phyloP scores from a whole-genome alignment of 2,329 filamentous ascomycete species.

The Trematosphaeria pertusa region DNA sequence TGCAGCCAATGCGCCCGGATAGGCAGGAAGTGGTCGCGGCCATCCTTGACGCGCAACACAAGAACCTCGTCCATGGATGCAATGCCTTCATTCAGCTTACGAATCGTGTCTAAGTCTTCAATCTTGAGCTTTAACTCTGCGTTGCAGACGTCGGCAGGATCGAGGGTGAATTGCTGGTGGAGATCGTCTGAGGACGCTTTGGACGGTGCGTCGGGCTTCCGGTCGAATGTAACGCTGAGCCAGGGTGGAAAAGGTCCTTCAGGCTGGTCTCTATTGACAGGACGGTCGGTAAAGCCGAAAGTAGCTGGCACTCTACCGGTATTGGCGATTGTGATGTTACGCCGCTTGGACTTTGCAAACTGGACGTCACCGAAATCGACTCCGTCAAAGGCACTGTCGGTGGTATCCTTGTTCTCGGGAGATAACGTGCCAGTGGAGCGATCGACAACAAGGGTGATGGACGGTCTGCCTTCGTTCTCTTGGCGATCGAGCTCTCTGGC shows the following conservation, averaged over 20 bases:
- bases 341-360: conserved; percentile 70
- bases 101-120: conserved; percentile 67
- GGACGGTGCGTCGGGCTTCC: conserved; percentile 52
- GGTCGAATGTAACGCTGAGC: conserved; percentile 73
- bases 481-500: conserved; percentile 86
- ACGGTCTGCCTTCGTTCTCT: conserved; percentile 88
- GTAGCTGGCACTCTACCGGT: conserved; percentile 83
- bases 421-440: conserved; percentile 38
- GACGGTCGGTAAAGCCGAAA: conserved; percentile 80
- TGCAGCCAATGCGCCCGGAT: conserved; percentile 80
- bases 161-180: conserved; percentile 67
- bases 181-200: conserved; percentile 35
- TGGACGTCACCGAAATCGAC: conserved; percentile 81
- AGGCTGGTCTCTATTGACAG: conserved; percentile 56
- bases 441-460: conserved; percentile 83
- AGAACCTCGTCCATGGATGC: conserved; percentile 81
- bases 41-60: conserved; percentile 81
- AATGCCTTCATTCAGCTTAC: conserved; percentile 73
- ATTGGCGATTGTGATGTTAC: conserved; percentile 85
- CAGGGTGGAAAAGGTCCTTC: conserved; percentile 64
- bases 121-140: conserved; percentile 74
- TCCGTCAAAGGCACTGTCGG: conserved; percentile 56
- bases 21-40: conserved; percentile 90
- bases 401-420: conserved; percentile 32
- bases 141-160: conserved; percentile 83